These are phyloP conservation scores for Ogataea degrootiae DNA, from an alignment of 805 yeast species.

Conservation along the genomic window DNA sequence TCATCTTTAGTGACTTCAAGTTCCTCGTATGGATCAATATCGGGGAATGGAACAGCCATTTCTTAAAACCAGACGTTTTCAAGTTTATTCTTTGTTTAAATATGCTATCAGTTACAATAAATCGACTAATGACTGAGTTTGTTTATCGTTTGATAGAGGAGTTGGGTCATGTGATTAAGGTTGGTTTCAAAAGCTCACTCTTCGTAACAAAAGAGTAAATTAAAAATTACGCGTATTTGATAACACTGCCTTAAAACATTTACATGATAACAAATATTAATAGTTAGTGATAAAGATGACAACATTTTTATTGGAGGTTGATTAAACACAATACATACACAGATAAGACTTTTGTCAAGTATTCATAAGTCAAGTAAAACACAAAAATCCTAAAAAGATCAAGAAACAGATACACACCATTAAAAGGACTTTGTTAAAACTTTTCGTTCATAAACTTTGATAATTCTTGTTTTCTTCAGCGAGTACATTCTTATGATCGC, in stretches of 20 bases:
- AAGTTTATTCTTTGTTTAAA: background rate
- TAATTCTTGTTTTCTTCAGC: conserved; percentile 17
- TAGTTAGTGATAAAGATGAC: too few species aligned
- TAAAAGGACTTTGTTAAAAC: background rate
- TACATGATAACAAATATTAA: too few species aligned
- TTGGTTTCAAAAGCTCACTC: too few species aligned
- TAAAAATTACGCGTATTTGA: too few species aligned
- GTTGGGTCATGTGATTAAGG: too few species aligned
- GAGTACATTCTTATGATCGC: conserved; percentile 60
- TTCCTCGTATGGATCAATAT: conserved; percentile 58
- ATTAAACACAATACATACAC: too few species aligned
- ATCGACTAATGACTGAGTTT: background rate
- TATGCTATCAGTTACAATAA: background rate
- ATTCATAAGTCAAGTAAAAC: too few species aligned
- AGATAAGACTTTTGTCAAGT: too few species aligned
- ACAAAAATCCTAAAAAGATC: too few species aligned
- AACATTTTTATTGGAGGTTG: too few species aligned
- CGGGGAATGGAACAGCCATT: conserved; percentile 42
- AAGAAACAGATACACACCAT: background rate
- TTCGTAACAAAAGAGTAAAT: too few species aligned
- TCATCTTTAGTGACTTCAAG: conserved; percentile 39
- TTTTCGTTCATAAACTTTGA: conserved; percentile 7
- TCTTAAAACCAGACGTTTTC: background rate
- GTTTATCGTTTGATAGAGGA: too few species aligned
- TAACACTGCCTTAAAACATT: background rate